These are phyloP conservation scores for Cicer judaicum DNA, from an alignment of 306 rosid genomes.

Conservation along the genomic window DNA sequence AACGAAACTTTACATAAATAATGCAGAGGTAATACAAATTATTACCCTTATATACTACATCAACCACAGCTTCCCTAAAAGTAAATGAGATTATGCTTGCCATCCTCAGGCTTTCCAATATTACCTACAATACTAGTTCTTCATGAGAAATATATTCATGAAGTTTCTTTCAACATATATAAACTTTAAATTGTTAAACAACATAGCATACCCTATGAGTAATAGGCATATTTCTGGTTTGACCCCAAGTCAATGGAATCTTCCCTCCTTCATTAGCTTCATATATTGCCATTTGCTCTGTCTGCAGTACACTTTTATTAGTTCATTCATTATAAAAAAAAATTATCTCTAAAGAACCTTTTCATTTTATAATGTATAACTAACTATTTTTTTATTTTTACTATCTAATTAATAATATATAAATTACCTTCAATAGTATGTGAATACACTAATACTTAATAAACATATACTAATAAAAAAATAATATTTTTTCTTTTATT, in stretches of 20 bases:
- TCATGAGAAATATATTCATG: constrained; percentile 26
- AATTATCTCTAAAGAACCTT: no score
- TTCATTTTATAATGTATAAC: no score
- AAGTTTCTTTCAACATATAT: constrained; percentile 1
- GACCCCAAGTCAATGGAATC: constrained; percentile 72
- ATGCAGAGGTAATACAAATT: constrained; percentile 1
- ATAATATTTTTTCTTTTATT: no score
- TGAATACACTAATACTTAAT: no score
- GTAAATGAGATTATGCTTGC: constrained; percentile 89
- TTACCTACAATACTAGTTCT: constrained; percentile 57
- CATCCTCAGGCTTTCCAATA: constrained; percentile 89
- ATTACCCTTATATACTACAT: constrained; percentile 81
- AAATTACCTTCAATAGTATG: no score
- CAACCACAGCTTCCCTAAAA: constrained; percentile 87
- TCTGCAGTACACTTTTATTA: constrained; percentile 50
- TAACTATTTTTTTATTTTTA: no score
- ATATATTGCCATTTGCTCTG: constrained; percentile 70
- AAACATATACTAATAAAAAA: no score
- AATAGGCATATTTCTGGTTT: constrained; percentile 66
- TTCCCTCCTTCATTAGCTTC: constrained; percentile 64
- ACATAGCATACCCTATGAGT: constrained; percentile 52
- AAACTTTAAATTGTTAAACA: not conserved
- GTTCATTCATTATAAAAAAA: not conserved
- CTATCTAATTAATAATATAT: no score
- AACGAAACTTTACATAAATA: constrained; percentile 10